Evolutionary conservation across 164 flowering plant species (phyloP).

Genomic region (Santalum album): DNA sequence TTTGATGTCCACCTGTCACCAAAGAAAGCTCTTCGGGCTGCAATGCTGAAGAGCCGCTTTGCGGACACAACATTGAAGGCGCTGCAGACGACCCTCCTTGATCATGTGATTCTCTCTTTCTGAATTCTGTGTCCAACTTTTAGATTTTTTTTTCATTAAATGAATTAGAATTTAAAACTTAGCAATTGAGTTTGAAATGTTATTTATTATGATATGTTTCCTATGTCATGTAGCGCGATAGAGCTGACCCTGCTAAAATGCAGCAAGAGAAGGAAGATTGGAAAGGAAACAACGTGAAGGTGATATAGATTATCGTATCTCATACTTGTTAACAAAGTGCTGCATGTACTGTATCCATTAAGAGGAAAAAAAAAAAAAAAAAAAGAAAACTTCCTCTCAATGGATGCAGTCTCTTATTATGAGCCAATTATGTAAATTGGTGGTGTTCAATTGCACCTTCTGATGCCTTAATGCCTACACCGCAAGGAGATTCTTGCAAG

Average conservation of each 20-base stretch:
- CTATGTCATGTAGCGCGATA: constrained; percentile 36
- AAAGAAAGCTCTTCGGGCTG: constrained; percentile 77
- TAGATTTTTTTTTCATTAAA: neutral
- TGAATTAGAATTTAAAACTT: neutral
- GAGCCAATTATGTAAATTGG: too few relatives aligned
- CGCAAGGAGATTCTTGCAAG: too few relatives aligned
- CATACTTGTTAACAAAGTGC: neutral
- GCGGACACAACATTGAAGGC: constrained; percentile 80
- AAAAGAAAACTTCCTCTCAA: too few relatives aligned
- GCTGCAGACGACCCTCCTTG: constrained; percentile 49
- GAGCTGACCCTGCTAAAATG: constrained; percentile 41
- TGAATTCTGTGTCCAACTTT: neutral
- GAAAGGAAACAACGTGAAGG: constrained; percentile 70
- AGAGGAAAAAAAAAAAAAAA: too few relatives aligned
- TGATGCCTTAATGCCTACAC: too few relatives aligned
- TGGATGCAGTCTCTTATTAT: too few relatives aligned
- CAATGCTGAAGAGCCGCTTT: constrained; percentile 68
- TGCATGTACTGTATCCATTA: neutral
- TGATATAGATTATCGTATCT: constrained; percentile 7
- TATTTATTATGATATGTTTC: neutral
- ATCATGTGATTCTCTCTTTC: constrained; percentile 33
- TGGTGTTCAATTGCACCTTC: too few relatives aligned
- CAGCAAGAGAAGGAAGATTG: constrained; percentile 23
- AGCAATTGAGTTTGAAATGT: neutral
- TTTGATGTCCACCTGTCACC: constrained; percentile 54